Conservation (phyloP, 1,284 basidiomycete species). For the Anthracocystis panici-leucophaei region DNA sequence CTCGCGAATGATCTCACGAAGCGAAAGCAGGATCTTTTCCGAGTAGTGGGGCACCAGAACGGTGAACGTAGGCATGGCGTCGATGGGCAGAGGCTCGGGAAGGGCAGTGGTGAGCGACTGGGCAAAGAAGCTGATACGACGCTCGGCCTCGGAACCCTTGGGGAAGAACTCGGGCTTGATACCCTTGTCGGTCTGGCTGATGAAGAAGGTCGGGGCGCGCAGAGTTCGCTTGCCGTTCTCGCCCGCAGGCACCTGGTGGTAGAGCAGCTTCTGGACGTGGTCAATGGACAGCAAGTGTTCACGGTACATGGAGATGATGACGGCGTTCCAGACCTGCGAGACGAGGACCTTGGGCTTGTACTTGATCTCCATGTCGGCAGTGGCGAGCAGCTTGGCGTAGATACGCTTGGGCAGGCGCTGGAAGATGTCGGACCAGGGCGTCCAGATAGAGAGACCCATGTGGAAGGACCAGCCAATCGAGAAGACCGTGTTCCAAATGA, state of each 20-base stretch:
- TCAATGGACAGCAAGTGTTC: conserved; percentile 69
- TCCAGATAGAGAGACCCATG: conserved; percentile 70
- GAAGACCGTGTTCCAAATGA: conserved; percentile 70
- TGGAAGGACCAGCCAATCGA: conserved; percentile 69
- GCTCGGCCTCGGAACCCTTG: conserved; percentile 69
- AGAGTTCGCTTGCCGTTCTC: conserved; percentile 69
- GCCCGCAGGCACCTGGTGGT: conserved; percentile 69
- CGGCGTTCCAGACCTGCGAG: conserved; percentile 70
- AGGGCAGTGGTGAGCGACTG: conserved; percentile 68
- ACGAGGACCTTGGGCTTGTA: conserved; percentile 70
- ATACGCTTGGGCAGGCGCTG: conserved; percentile 69
- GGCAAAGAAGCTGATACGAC: conserved; percentile 69
- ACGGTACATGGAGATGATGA: conserved; percentile 70
- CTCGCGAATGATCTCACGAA: conserved; percentile 69
- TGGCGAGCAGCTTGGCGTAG: conserved; percentile 69
- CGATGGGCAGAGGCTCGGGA: conserved; percentile 68
- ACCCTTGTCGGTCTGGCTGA: conserved; percentile 68
- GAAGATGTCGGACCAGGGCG: conserved; percentile 70
- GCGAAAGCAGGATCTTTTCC: conserved; percentile 69
- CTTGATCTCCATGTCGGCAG: conserved; percentile 70
- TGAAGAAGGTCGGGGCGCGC: conserved; percentile 69
- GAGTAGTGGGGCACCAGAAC: conserved; percentile 69
- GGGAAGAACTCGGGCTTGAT: conserved; percentile 70
- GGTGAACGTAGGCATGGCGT: conserved; percentile 69
- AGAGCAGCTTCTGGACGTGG: conserved; percentile 69